Evolutionary conservation across 177 flowering plant genomes (phyloP).

Genomic region (Vitis hybrid): DNA sequence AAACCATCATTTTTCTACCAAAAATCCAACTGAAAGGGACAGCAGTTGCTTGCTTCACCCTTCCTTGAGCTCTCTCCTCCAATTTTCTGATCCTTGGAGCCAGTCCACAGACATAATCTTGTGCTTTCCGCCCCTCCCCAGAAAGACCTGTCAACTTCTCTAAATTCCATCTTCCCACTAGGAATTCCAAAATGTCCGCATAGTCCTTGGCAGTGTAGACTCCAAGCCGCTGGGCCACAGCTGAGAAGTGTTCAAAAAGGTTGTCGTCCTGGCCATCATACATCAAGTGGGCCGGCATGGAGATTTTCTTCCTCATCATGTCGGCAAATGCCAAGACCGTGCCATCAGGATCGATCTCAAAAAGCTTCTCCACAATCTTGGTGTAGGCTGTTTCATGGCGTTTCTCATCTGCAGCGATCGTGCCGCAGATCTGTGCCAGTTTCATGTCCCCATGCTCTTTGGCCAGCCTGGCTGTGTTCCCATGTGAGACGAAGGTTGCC

Average conservation of each 20-base stretch:
- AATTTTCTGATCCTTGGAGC: constrained; percentile 37
- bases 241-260: constrained; percentile 43
- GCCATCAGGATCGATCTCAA: constrained; percentile 46
- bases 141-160: constrained; percentile 42
- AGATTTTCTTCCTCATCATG: constrained; percentile 48
- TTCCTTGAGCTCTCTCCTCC: constrained; percentile 32
- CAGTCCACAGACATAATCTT: constrained; percentile 40
- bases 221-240: constrained; percentile 48
- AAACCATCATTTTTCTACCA: constrained; percentile 21
- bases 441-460: constrained; percentile 43
- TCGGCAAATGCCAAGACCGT: constrained; percentile 36
- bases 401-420: constrained; percentile 48
- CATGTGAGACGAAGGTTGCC: constrained; percentile 53
- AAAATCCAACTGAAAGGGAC: constrained; percentile 38
- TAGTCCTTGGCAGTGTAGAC: constrained; percentile 50
- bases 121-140: constrained; percentile 40
- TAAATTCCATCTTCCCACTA: constrained; percentile 48
- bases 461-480: constrained; percentile 45
- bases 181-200: constrained; percentile 47
- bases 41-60: constrained; percentile 19
- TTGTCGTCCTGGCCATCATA: constrained; percentile 39
- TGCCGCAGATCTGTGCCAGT: constrained; percentile 52
- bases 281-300: constrained; percentile 58
- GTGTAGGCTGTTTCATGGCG: constrained; percentile 48
- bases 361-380: constrained; percentile 50